Evolutionary conservation across 2,329 filamentous ascomycete species (phyloP), one percentile per base, ranked within the genome.

Genomic region (Penicillium sp.): DNA sequence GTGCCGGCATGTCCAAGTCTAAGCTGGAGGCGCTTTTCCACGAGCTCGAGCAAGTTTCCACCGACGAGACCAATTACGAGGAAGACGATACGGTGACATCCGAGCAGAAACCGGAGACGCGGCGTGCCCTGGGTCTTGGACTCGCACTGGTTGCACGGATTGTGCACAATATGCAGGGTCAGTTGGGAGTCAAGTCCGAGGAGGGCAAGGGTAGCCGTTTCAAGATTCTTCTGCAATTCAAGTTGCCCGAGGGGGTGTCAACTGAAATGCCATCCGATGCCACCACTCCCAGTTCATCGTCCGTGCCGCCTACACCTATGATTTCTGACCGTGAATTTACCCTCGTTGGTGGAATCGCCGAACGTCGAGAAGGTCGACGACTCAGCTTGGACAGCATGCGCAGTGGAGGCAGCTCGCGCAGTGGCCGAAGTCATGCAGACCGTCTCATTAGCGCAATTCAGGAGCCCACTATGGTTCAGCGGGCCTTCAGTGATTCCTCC

Each of bases 111-210:
- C 2, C 13, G 5, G 25, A 18, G 4, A 25, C 56, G 11, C 72
- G 72, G 45, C 70, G 73, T 8, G 83, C 82, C 0, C 69, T 95
- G 1, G 90, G 90, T 0, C 77, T 95, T 8, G 90, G 90, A 0
- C 76, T 95, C n/a, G 90, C 90, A 0, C 77, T 94, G 9, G 90
- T 95, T n/a, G 86, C 88, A 12, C 81, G 90, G 34, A 88, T 89
- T 33, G 77, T 95, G 29, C 81, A 84, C n/a, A 95, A 90, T 61
- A 93, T 95, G 87, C 85, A 91, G 49, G 90, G 90, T 0, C 90
- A 95, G 60, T 68, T 95, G 28, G 82, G 88, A 1, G 71, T 95
- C 1, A 91, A 90, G 60, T 95, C 89, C 0, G 88, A 93, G 59
- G 79, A 86, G 62, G 86, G 86, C 2, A 86, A 85, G 58, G 90